Base-by-base conservation (phyloP, 1,284 basidiomycete genomes). In the Cutaneotrichosporon arboriforme region DNA sequence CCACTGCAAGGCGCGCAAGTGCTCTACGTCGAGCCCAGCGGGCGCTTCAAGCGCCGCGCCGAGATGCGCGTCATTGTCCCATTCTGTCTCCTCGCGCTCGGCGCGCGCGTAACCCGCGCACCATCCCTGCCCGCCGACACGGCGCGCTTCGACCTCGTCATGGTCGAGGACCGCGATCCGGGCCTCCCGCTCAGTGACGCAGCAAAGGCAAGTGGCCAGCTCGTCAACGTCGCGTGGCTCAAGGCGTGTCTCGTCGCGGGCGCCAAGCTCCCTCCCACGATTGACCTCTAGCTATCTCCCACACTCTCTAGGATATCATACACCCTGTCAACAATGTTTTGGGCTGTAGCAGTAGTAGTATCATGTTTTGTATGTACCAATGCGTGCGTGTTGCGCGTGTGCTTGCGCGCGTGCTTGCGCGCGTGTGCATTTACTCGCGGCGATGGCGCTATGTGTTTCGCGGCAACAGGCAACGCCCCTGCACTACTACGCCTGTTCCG, bases 11-110 rank as follows among this genome's bases (percentile, higher is more conserved):
- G 58, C 8, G 66, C 58, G 55, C 57, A 22, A 2, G 55, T 73
- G 5, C 50, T 73, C 2, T 67, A 67, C 41, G 41, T 73, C 7
- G 44, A 54, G 21, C 63, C 67, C 3, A 53, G 57, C 20, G 48
- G 49, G 21, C 49, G 46, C 13, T 55, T 51, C 10, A 43, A 53
- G 18, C 51, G 39, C 14, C 45, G 43, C 10, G 48, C 45, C 14
- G 48, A 58, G n/a, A 35, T 67, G 31, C 50, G 67, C 63, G 21
- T 79, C 0, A 77, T 77, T 49, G 84, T 90, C 49, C 80, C 88
- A 36, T 72, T 88, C 41, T 82, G 82, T 46, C 86, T 90, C 81
- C 85, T 86, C 7, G 86, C 88, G 0, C 71, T 77, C 13, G 76
- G 75, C 20, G 87, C 90, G 33, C 83, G 86, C 64, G 81, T 81